Evolutionary conservation across 2,329 filamentous ascomycete species (phyloP), one percentile per base, ranked within the genome.

Genomic region (Calonectria ilicicola): DNA sequence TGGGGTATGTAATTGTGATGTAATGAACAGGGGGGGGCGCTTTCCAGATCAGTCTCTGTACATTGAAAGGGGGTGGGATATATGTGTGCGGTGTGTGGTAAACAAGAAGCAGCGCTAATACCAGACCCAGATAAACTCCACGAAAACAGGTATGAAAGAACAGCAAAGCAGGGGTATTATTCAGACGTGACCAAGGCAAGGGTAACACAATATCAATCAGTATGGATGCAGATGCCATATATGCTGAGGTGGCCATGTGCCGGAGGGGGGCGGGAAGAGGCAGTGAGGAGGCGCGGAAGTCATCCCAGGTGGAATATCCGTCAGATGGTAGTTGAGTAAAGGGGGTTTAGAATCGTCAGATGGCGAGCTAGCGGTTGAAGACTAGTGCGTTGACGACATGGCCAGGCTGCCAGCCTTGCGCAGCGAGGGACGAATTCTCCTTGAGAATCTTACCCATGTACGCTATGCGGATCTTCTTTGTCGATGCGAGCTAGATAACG

Each of bases 361-460:
- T 49, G 67, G 58, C n/a, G 68, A 77, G 69, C 83, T 85, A 87
- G 76, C 83, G 82, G 72, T 87, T 83, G 78, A 90, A 92, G 66
- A 97, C 90, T 71, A 97, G 86, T 26, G 93, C 95, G 81, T 96
- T 97, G 67, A 98, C 85, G 40, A 97, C 87, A 80, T 97, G 90
- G 42, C 92, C 93, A 73, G 90, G 88, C 78, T 92, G 90, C 94
- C 94, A 98, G 62, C 93, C 93, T 77, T 97, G 93, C 3, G 89
- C 88, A 53, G 87, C 83, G 21, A 98, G 85, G 1, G 92, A 88
- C 23, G 90, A 82, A 67, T 88, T 88, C 75, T 96, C 94, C 75
- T 92, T 91, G 56, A 98, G 88, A 64, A 96, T 90, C 81, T 92
- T 95, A 76, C 96, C 96, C 83, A 97, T 89, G 82, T 98, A 97